Conservation (phyloP, 805 yeast genomes). For the Peterozyma xylosa region DNA sequence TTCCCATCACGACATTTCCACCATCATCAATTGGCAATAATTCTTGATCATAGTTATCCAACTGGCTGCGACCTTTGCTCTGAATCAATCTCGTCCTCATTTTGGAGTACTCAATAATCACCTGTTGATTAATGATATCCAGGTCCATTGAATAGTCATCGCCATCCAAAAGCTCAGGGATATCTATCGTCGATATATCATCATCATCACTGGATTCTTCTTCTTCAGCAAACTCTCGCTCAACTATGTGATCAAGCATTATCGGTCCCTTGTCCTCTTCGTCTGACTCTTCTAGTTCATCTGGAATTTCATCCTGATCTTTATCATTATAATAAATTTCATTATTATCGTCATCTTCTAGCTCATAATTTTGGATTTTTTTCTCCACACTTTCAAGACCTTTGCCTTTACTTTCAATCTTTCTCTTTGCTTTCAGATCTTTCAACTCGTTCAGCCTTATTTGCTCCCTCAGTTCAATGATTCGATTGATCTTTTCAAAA, state of each 20-base stretch:
- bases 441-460: not conserved
- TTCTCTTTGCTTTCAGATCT: not conserved
- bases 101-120: conserved; percentile 48
- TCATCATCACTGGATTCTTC: conserved; percentile 15
- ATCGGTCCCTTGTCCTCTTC: conserved; percentile 29
- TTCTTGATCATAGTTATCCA: conserved; percentile 43
- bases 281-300: conserved; percentile 27
- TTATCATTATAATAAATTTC: conserved; percentile 22
- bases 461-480: conserved; percentile 30
- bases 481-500: conserved; percentile 41
- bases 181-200: conserved; percentile 15
- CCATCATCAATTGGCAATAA: conserved; percentile 61
- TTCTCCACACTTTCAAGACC: conserved; percentile 2
- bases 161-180: conserved; percentile 8
- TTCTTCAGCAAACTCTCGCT: conserved; percentile 21
- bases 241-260: conserved; percentile 35
- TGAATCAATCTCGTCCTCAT: conserved; percentile 44
- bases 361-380: conserved; percentile 9
- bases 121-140: conserved; percentile 36
- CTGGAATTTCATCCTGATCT: conserved; percentile 27
- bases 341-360: conserved; percentile 18
- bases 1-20: conserved; percentile 51
- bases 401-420: conserved; percentile 2
- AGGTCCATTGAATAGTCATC: conserved; percentile 18
- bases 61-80: conserved; percentile 31